phyloP scores from a whole-genome alignment of 2,329 filamentous ascomycete species.

The Fusarium phyllophilum region DNA sequence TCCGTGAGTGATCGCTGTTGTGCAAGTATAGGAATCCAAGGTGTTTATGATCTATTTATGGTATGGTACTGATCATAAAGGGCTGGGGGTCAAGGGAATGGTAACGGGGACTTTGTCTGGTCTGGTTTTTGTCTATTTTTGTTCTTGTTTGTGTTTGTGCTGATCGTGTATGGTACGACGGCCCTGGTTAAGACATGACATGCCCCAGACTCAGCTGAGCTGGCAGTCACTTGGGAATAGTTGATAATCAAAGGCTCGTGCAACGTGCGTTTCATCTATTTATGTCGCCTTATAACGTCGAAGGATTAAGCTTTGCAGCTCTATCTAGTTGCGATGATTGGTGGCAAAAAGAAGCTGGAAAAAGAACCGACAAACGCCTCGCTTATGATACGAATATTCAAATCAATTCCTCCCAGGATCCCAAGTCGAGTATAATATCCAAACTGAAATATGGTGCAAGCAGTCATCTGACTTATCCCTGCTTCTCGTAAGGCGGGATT shows the following conservation, averaged over 20 bases:
- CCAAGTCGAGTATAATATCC: neutral
- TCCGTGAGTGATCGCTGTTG: neutral
- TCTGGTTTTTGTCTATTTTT: conserved; percentile 14
- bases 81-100: neutral
- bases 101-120: conserved; percentile 1
- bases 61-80: conserved; percentile 8
- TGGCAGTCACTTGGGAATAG: neutral
- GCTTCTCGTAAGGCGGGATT: conserved; percentile 44
- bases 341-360: neutral
- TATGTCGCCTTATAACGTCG: neutral
- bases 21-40: neutral
- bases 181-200: neutral
- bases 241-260: neutral
- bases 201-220: neutral
- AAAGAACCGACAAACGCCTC: conserved; percentile 27
- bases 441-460: neutral
- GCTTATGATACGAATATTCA: conserved; percentile 13
- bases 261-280: neutral
- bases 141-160: conserved; percentile 13
- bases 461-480: neutral
- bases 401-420: neutral
- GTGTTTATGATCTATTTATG: conserved; percentile 14
- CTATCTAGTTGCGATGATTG: neutral
- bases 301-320: neutral
- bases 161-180: conserved; percentile 14